Conservation (phyloP, 1,139 yeast genomes). For the Trichomonascaceae sp. region DNA sequence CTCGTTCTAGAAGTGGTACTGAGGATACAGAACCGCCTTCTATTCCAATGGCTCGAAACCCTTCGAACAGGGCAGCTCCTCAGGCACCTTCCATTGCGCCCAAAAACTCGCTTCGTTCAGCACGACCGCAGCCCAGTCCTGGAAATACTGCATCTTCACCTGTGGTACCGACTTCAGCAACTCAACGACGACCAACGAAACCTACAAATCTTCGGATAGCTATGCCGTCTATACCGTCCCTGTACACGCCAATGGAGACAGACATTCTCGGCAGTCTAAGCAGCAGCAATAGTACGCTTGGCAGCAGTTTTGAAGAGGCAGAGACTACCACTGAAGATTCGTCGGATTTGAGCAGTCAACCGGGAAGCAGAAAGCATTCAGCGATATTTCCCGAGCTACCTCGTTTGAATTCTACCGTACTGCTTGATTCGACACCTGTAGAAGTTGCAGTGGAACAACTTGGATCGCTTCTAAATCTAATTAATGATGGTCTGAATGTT, state of each 20-base stretch:
- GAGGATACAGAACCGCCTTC: neutral
- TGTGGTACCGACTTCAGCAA: neutral
- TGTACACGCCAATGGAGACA: neutral
- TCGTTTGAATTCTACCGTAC: constrained; percentile 24
- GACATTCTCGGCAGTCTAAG: neutral
- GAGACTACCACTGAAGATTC: constrained; percentile 15
- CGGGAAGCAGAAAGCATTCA: neutral
- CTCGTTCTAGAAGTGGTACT: neutral
- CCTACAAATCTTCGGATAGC: constrained; percentile 9
- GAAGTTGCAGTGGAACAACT: constrained; percentile 26
- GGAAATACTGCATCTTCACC: constrained; percentile 7
- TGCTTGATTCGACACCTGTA: constrained; percentile 30
- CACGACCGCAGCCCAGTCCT: constrained; percentile 9
- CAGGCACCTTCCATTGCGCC: constrained; percentile 3
- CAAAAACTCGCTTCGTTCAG: constrained; percentile 14
- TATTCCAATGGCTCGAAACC: neutral
- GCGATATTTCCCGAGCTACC: constrained; percentile 21
- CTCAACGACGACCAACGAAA: constrained; percentile 2
- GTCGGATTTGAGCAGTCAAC: neutral
- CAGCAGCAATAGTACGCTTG: neutral
- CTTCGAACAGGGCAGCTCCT: neutral
- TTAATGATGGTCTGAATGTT: constrained; percentile 25
- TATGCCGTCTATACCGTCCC: constrained; percentile 1
- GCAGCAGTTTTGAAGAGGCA: constrained; percentile 7
- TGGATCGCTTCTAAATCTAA: constrained; percentile 24